These are phyloP conservation scores for Cadophora sp. DNA, from an alignment of 2,329 filamentous ascomycete genomes.

Conservation along the genomic window DNA sequence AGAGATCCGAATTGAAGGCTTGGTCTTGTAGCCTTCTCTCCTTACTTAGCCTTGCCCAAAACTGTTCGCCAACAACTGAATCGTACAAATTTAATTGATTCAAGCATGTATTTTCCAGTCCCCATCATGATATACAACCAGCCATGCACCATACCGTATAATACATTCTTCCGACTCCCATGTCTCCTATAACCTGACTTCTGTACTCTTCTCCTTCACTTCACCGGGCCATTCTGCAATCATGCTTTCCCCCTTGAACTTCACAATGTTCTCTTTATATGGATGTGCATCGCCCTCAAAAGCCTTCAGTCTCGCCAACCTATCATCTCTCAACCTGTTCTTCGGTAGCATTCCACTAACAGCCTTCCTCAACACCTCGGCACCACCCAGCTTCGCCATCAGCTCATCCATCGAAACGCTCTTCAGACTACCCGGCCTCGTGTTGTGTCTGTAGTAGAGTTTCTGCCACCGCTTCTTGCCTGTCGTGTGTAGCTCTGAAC, in stretches of 20 bases:
- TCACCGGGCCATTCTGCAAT: constrained; percentile 36
- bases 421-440: constrained; percentile 84
- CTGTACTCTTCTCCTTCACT: background rate
- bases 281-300: constrained; percentile 95
- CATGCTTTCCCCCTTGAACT: constrained; percentile 63
- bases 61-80: background rate
- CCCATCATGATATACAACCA: constrained; percentile 16
- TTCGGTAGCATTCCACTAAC: constrained; percentile 98
- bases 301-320: constrained; percentile 88
- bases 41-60: background rate
- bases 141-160: constrained; percentile 10
- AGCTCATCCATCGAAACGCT: constrained; percentile 93
- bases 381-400: constrained; percentile 92
- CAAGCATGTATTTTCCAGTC: background rate
- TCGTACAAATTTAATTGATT: background rate
- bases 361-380: constrained; percentile 88
- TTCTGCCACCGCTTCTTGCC: constrained; percentile 95
- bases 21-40: background rate
- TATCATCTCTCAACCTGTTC: constrained; percentile 87
- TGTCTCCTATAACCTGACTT: constrained; percentile 13
- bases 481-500: constrained; percentile 84
- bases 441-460: constrained; percentile 94
- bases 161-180: background rate
- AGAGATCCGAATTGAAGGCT: background rate
- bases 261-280: constrained; percentile 86